Evolutionary conservation across 208 protist genomes (phyloP), one percentile per base, ranked within the genome.

Genomic region (Trypanosoma mega): DNA sequence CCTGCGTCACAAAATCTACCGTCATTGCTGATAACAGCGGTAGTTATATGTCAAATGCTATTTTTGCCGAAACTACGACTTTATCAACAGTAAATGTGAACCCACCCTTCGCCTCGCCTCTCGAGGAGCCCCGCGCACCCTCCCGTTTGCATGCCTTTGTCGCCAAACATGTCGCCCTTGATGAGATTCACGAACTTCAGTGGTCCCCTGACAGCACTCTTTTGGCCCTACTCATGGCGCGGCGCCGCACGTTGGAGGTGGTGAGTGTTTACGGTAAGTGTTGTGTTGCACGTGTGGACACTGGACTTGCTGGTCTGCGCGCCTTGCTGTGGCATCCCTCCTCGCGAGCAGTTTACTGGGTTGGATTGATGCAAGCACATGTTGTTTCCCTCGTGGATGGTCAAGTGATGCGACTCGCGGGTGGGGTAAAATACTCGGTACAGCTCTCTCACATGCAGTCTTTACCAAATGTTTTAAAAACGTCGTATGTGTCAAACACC

Each of bases 261-360:
- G 64, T 71, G 48, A 71, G 64, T 59, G 50, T 71, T 1, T 64
- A 71, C 30, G 64, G 64, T 0, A 71, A 64, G 50, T 63, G 54
- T 39, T 64, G 64, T 52, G 64, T 73, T 33, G 60, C 67, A 3
- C 60, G 54, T 23, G 49, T 73, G 29, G 67, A 65, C 23, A 55
- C 67, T n/a, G 59, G 58, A 0, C 23, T 65, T 33, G 18, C 51
- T 12, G 67, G 67, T 3, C 34, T 73, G 24, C 67, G 67, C 14
- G 60, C 58, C 6, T 23, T 67, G 16, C 37, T 2, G 4, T 73
- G 67, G 67, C 67, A 73, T 29, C 67, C 60, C 11, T 73, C 67
- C 12, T 73, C 67, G 2, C 67, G 67, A 39, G 56, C 44, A 0
- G 43, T 73, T 21, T 67, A 68, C 26, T 73, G 67, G 67, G 51